These are phyloP conservation scores for Cyclotella sp. DNA, from an alignment of 108 stramenopile species.

Conservation along the genomic window DNA sequence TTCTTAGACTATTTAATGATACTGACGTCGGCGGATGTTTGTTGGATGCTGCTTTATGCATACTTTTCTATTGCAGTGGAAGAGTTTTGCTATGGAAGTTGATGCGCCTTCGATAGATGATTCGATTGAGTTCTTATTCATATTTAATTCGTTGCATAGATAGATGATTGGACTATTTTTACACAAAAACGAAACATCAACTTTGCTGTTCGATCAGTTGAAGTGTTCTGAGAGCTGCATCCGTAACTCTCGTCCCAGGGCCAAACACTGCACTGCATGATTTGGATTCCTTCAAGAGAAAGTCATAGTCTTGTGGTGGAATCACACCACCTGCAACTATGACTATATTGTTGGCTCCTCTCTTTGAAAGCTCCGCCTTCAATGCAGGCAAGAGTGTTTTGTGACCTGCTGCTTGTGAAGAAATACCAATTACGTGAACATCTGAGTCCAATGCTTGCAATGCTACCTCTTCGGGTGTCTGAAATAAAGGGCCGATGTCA, in stretches of 20 bases:
- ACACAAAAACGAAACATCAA: neutral
- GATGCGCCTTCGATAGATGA: neutral
- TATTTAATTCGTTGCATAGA: neutral
- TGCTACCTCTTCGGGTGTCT: constrained; percentile 96
- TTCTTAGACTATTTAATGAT: constrained; percentile 3
- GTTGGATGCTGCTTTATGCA: neutral
- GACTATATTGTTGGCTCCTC: constrained; percentile 86
- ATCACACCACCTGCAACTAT: constrained; percentile 98
- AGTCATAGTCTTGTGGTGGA: constrained; percentile 94
- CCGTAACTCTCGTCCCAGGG: constrained; percentile 95
- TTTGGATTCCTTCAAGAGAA: constrained; percentile 78
- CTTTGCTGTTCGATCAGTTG: constrained; percentile 60
- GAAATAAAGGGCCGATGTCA: constrained; percentile 97
- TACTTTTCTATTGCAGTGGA: neutral
- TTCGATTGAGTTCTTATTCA: neutral
- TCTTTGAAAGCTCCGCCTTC: constrained; percentile 81
- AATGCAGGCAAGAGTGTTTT: constrained; percentile 95
- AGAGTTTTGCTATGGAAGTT: constrained; percentile 1
- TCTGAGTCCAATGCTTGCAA: constrained; percentile 95
- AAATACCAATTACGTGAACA: constrained; percentile 97
- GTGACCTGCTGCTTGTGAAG: constrained; percentile 97
- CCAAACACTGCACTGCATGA: constrained; percentile 94
- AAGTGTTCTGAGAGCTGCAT: constrained; percentile 85
- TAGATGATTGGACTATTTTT: neutral
- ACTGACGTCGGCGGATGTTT: no score